Conservation (phyloP, 2,329 filamentous ascomycete species). For the Penicillium brasilianum region DNA sequence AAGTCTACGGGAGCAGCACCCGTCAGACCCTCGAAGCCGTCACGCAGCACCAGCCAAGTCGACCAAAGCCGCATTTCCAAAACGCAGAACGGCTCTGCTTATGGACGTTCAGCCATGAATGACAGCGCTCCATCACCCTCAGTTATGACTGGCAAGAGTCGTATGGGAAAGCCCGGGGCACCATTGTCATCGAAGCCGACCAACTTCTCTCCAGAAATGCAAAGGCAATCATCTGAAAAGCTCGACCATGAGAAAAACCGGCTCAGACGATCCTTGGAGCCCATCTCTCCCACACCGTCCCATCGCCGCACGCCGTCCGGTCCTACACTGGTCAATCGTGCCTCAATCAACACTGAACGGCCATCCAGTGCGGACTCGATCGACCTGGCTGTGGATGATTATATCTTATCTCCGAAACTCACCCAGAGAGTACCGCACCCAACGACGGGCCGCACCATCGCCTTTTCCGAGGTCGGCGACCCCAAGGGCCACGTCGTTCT, state of each 20-base stretch:
- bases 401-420: conserved; percentile 79
- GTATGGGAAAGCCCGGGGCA: conserved; percentile 33
- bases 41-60: conserved; percentile 26
- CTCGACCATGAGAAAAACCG: conserved; percentile 36
- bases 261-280: conserved; percentile 38
- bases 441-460: conserved; percentile 83
- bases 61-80: conserved; percentile 17
- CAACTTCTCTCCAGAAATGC: conserved; percentile 32
- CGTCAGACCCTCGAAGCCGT: conserved; percentile 19
- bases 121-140: conserved; percentile 74
- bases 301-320: conserved; percentile 49
- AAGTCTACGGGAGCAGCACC: conserved; percentile 26
- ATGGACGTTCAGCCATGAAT: conserved; percentile 38
- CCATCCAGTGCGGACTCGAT: conserved; percentile 83
- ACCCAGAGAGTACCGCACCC: conserved; percentile 89
- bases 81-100: conserved; percentile 12
- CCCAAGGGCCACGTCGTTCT: conserved; percentile 90
- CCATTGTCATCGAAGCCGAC: conserved; percentile 37
- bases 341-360: conserved; percentile 67
- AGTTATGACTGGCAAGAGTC: conserved; percentile 64
- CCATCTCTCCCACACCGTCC: conserved; percentile 32
- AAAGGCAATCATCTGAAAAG: conserved; percentile 38
- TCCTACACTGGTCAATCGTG: conserved; percentile 46
- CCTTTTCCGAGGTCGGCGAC: conserved; percentile 96
- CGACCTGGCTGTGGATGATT: conserved; percentile 84